phyloP scores from a whole-genome alignment of 768 basidiomycete genomes.

The Roridomyces roridus region DNA sequence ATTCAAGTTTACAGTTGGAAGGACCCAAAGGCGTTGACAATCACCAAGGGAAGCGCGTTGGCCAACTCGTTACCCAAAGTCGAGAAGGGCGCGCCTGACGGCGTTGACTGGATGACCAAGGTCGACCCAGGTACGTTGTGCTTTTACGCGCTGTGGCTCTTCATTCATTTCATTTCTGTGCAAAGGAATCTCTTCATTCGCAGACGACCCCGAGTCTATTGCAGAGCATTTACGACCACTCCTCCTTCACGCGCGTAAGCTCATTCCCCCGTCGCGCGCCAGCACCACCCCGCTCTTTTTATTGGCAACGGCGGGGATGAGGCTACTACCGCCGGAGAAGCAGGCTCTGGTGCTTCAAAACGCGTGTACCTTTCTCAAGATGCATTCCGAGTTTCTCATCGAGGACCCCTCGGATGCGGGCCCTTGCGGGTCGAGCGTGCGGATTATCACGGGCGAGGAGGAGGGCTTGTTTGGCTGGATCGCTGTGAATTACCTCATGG shows the following conservation, averaged over 20 bases:
- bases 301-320: slow-evolving; percentile 97
- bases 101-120: slow-evolving; percentile 88
- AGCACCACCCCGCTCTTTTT: slow-evolving; percentile 89
- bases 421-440: slow-evolving; percentile 91
- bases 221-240: slow-evolving; percentile 81
- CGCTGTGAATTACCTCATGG: slow-evolving; percentile 98
- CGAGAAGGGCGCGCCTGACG: slow-evolving; percentile 85
- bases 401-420: slow-evolving; percentile 68
- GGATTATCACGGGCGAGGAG: slow-evolving; percentile 97
- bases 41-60: slow-evolving; percentile 59
- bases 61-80: slow-evolving; percentile 76
- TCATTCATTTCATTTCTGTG: background rate
- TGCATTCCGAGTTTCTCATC: slow-evolving; percentile 81
- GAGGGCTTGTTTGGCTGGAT: slow-evolving; percentile 99
- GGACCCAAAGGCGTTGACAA: slow-evolving; percentile 65
- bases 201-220: slow-evolving; percentile 70
- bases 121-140: slow-evolving; percentile 86
- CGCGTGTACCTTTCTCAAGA: slow-evolving; percentile 77
- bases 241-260: slow-evolving; percentile 78
- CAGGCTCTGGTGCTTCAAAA: slow-evolving; percentile 77
- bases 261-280: slow-evolving; percentile 88
- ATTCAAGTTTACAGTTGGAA: slow-evolving; percentile 98
- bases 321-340: slow-evolving; percentile 71
- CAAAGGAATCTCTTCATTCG: slow-evolving; percentile 87
- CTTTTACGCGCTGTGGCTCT: slow-evolving; percentile 15